Evolutionary conservation across 306 rosid species (phyloP).

Genomic region (Castanospermum australe): DNA sequence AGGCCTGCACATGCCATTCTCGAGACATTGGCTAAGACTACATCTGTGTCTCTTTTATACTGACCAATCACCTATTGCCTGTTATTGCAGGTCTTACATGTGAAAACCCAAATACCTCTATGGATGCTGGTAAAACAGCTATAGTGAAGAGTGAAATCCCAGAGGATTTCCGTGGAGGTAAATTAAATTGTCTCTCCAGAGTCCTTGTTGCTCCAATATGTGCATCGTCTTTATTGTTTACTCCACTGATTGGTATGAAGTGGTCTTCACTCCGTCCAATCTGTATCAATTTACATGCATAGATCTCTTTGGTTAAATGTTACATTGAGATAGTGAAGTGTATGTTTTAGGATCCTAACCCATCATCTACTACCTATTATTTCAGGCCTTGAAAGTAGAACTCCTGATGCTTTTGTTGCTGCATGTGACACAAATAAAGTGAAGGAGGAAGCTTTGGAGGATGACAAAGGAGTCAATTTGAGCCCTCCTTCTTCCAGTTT

Average conservation of each 20-base stretch:
- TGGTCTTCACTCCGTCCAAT: neutral
- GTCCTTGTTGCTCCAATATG: neutral
- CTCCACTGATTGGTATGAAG: neutral
- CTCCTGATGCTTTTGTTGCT: constrained; percentile 39
- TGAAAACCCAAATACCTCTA: constrained; percentile 8
- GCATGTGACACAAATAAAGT: constrained; percentile 27
- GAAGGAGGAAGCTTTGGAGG: constrained; percentile 45
- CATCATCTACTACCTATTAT: constrained; percentile 17
- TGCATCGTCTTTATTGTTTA: neutral
- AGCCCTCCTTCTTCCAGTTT: constrained; percentile 38
- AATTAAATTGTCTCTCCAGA: constrained; percentile 1
- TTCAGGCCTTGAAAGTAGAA: constrained; percentile 47
- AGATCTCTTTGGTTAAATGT: constrained; percentile 6
- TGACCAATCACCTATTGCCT: neutral
- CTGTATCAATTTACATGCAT: neutral
- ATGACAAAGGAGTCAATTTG: constrained; percentile 32
- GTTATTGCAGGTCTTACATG: constrained; percentile 28
- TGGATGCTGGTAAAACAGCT: neutral
- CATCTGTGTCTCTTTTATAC: neutral
- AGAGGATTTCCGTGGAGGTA: constrained; percentile 34
- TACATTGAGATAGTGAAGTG: constrained; percentile 12
- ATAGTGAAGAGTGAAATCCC: constrained; percentile 30
- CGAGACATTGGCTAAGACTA: neutral
- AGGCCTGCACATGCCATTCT: neutral
- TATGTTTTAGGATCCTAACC: neutral